These are phyloP conservation scores for Vitis hybrid DNA, from an alignment of 177 flowering plant genomes.

Conservation along the genomic window DNA sequence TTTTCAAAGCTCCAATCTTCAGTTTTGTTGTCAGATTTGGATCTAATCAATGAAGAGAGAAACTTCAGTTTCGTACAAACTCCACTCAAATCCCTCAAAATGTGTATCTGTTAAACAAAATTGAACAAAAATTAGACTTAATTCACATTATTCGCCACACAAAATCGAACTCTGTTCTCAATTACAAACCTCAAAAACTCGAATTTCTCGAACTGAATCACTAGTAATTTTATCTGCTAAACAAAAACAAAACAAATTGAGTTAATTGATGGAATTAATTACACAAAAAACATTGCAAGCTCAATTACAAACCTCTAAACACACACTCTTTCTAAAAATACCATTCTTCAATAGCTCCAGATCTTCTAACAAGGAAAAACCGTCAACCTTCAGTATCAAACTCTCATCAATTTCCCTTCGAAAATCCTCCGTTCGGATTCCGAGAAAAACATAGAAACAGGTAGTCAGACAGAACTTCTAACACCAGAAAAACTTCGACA, in stretches of 20 bases:
- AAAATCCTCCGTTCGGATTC: slow-evolving; percentile 5
- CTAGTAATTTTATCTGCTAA: no score
- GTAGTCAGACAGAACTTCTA: neutral
- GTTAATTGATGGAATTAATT: no score
- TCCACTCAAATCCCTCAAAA: slow-evolving; percentile 5
- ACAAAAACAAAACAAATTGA: no score
- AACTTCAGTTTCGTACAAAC: slow-evolving; percentile 4
- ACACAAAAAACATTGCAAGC: no score
- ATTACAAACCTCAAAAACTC: slow-evolving; percentile 17
- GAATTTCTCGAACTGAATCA: neutral
- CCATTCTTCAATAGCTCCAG: slow-evolving; percentile 7
- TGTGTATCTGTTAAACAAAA: slow-evolving; percentile 13
- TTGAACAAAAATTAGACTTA: neutral
- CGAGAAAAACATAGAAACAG: slow-evolving; percentile 12
- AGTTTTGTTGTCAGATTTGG: slow-evolving; percentile 7
- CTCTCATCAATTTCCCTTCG: slow-evolving; percentile 2
- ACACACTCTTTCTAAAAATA: neutral
- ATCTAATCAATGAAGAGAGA: slow-evolving; percentile 1
- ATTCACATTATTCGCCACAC: neutral
- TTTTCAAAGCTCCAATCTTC: slow-evolving; percentile 12
- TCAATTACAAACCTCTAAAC: no score
- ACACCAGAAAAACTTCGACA: no score
- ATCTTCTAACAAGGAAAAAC: slow-evolving; percentile 10
- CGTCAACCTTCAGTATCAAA: slow-evolving; percentile 7
- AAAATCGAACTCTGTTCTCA: slow-evolving; percentile 5